These are phyloP conservation scores for Alternaria atra DNA, from an alignment of 2,329 filamentous ascomycete species.

Conservation along the genomic window DNA sequence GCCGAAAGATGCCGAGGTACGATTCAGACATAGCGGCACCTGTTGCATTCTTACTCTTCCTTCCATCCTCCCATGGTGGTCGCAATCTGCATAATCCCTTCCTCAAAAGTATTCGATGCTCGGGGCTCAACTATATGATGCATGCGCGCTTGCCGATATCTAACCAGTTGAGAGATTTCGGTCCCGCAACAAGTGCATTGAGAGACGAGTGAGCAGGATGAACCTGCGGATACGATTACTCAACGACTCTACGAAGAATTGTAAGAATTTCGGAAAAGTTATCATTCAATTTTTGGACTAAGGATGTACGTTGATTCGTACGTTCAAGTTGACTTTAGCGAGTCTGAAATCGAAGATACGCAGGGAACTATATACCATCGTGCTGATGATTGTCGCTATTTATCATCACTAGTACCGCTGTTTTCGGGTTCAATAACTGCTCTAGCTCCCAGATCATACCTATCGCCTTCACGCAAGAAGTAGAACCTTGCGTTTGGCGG, in stretches of 20 bases:
- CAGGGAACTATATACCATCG: neutral
- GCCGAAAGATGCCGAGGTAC: constrained; percentile 40
- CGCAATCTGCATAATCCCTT: neutral
- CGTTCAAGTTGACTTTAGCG: neutral
- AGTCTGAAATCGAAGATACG: no score
- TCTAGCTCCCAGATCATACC: constrained; percentile 29
- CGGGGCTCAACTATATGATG: no score
- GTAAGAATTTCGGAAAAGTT: neutral
- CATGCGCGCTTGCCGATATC: neutral
- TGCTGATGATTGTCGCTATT: neutral
- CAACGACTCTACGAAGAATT: no score
- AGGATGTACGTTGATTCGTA: neutral
- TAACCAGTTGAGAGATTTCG: neutral
- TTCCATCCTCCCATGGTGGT: neutral
- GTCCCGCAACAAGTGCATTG: neutral
- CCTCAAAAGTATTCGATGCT: constrained; percentile 6
- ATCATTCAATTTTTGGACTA: neutral
- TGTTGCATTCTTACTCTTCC: constrained; percentile 26
- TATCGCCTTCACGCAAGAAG: constrained; percentile 31
- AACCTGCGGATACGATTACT: neutral
- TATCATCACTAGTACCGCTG: neutral
- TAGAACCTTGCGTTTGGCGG: constrained; percentile 30
- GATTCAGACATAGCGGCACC: constrained; percentile 13
- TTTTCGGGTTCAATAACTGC: constrained; percentile 18
- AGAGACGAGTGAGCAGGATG: neutral